Conservation (phyloP, 305 asterid species). For the Fraxinus xanthoxyloides region DNA sequence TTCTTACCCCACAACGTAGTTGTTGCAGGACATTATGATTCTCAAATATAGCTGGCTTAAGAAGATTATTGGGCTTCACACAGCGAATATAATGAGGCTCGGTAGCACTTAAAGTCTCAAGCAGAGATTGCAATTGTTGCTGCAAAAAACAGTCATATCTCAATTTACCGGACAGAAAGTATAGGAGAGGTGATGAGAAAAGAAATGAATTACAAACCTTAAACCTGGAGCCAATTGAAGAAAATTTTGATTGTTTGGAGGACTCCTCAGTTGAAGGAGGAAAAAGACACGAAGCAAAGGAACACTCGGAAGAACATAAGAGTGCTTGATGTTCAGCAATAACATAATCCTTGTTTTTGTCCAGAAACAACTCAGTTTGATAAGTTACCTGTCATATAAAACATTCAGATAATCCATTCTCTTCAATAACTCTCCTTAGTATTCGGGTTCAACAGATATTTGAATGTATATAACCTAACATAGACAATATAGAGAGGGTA, state of each 20-base stretch:
- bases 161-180: constrained; percentile 16
- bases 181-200: neutral
- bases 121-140: constrained; percentile 76
- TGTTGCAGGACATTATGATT: constrained; percentile 95
- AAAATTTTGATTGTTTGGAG: constrained; percentile 87
- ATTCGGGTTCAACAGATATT: neutral
- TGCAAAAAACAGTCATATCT: constrained; percentile 42
- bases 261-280: constrained; percentile 78
- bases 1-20: constrained; percentile 94
- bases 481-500: neutral
- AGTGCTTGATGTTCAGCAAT: constrained; percentile 97
- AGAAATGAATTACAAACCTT: constrained; percentile 50
- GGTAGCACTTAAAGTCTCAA: constrained; percentile 57
- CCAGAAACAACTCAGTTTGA: constrained; percentile 91
- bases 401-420: constrained; percentile 17
- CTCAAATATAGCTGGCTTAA: constrained; percentile 97
- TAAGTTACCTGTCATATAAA: constrained; percentile 70
- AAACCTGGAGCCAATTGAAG: constrained; percentile 94
- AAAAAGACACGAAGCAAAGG: constrained; percentile 79
- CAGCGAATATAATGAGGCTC: constrained; percentile 73
- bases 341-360: constrained; percentile 96
- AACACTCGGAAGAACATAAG: constrained; percentile 78
- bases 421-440: constrained; percentile 1
- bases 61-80: constrained; percentile 93
- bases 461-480: constrained; percentile 8